These are phyloP conservation scores for Fusarium cicatricum DNA, from an alignment of 2,329 filamentous ascomycete genomes.

Conservation along the genomic window DNA sequence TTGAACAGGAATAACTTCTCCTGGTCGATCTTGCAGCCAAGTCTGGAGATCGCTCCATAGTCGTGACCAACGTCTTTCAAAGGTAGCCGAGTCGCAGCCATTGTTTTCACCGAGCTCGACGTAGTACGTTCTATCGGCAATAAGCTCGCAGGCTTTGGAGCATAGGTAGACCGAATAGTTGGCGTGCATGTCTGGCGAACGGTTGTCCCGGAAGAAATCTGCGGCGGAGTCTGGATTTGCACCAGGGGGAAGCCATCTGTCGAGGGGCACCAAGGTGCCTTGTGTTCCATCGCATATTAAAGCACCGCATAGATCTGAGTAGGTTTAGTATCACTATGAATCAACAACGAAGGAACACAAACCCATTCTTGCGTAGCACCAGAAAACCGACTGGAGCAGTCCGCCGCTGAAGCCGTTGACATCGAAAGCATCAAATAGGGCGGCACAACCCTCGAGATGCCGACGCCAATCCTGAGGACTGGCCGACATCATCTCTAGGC, in stretches of 20 bases:
- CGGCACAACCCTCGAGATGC: slow-evolving; percentile 66
- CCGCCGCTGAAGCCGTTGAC: slow-evolving; percentile 63
- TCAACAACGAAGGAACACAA: slow-evolving; percentile 17
- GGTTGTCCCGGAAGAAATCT: slow-evolving; percentile 45
- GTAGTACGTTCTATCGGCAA: slow-evolving; percentile 58
- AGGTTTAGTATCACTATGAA: slow-evolving; percentile 4
- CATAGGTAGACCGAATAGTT: slow-evolving; percentile 67
- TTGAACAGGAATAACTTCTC: slow-evolving; percentile 56
- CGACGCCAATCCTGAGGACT: slow-evolving; percentile 59
- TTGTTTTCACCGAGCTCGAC: slow-evolving; percentile 57
- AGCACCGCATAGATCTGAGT: slow-evolving; percentile 61
- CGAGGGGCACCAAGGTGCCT: slow-evolving; percentile 57
- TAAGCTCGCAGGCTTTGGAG: slow-evolving; percentile 59
- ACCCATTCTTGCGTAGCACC: slow-evolving; percentile 68
- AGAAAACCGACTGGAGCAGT: slow-evolving; percentile 63
- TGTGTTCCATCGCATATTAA: slow-evolving; percentile 63
- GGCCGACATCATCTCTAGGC: slow-evolving; percentile 55
- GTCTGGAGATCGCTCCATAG: slow-evolving; percentile 60
- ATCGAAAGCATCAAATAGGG: slow-evolving; percentile 60
- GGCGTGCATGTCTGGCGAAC: slow-evolving; percentile 62
- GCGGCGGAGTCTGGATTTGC: slow-evolving; percentile 48
- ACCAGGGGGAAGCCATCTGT: slow-evolving; percentile 57
- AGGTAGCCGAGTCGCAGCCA: slow-evolving; percentile 51
- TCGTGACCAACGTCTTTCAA: slow-evolving; percentile 54
- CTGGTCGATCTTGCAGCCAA: slow-evolving; percentile 57